Base-by-base conservation (phyloP, 352 stramenopile genomes). In the Blastocystis sp. region DNA sequence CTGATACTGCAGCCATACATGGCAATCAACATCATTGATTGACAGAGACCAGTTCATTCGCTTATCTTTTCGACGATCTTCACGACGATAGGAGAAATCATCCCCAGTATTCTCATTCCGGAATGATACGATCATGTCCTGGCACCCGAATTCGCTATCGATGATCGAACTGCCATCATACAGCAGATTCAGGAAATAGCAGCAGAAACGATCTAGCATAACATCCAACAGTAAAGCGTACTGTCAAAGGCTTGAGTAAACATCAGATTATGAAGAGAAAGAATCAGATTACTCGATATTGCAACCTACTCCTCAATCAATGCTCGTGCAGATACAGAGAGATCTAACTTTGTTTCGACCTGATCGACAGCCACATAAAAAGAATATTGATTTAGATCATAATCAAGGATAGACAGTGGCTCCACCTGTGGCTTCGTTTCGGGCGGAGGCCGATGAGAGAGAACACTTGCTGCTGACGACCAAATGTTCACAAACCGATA, bases 21-120 rank as follows among this genome's bases (percentile, higher is more conserved):
- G 20, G 41, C 47, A 84, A 3, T 20, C 34, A 23, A 55, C 68
- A 6, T 64, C 73, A n/a, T 47, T 84, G 15, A 84, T 43, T 6
- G 54, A 26, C 34, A 84, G 20, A 34, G 23, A 63, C 73, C 73
- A 84, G 47, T 84, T 84, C 73, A 84, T 39, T 47, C 55, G 55
- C 56, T 84, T 84, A 43, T 84, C 73, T 15, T 34, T 47, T 9
- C 55, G 53, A 34, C 39, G 43, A 34, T 77, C 66, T 37, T 56
- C 26, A 23, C 66, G 23, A 53, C 39, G 66, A 34, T 56, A 18
- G 3, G 34, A 43, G 18, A 63, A 45, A 45, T 84, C 73, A 73
- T 73, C 62, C 1, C 50, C 20, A 2, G 20, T 59, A n/a, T 59
- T 59, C 20, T 59, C 50, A n/a, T 59, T 59, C 11, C 50, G 50